Conservation (phyloP, 805 yeast genomes). For the Candida easanensis region DNA sequence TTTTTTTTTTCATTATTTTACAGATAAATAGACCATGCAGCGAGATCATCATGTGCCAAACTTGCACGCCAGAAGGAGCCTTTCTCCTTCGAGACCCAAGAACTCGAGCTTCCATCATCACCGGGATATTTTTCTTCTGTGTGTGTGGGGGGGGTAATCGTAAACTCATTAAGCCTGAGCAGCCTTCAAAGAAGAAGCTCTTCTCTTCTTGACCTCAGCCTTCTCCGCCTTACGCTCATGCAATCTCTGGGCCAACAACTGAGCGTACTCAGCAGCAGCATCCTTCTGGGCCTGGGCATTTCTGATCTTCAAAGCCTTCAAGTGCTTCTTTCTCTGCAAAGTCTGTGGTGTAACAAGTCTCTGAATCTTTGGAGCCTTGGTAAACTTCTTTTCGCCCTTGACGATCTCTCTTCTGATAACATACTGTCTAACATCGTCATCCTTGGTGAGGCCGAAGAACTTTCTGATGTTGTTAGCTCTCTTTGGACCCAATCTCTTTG, state of each 20-base stretch:
- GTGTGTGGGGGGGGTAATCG: slow-evolving; percentile 39
- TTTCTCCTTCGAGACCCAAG: slow-evolving; percentile 48
- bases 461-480: slow-evolving; percentile 99
- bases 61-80: not conserved
- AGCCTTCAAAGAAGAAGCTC: slow-evolving; percentile 98
- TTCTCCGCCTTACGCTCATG: slow-evolving; percentile 97
- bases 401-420: slow-evolving; percentile 98
- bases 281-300: slow-evolving; percentile 99
- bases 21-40: slow-evolving; percentile 3
- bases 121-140: slow-evolving; percentile 66
- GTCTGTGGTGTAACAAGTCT: slow-evolving; percentile 99
- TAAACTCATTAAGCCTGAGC: slow-evolving; percentile 31
- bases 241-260: slow-evolving; percentile 96
- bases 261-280: slow-evolving; percentile 99
- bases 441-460: slow-evolving; percentile 97
- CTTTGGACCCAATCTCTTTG: slow-evolving; percentile 99
- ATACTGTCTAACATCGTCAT: slow-evolving; percentile 61
- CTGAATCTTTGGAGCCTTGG: slow-evolving; percentile 99
- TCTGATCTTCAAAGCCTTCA: slow-evolving; percentile 88
- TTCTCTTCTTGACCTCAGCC: slow-evolving; percentile 99
- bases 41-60: too few relatives aligned
- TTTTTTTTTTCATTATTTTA: slow-evolving; percentile 7
- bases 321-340: slow-evolving; percentile 98
- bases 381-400: slow-evolving; percentile 97
- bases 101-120: not conserved